Conservation (phyloP, 164 flowering plant species). For the Chimonanthus salicifolius region DNA sequence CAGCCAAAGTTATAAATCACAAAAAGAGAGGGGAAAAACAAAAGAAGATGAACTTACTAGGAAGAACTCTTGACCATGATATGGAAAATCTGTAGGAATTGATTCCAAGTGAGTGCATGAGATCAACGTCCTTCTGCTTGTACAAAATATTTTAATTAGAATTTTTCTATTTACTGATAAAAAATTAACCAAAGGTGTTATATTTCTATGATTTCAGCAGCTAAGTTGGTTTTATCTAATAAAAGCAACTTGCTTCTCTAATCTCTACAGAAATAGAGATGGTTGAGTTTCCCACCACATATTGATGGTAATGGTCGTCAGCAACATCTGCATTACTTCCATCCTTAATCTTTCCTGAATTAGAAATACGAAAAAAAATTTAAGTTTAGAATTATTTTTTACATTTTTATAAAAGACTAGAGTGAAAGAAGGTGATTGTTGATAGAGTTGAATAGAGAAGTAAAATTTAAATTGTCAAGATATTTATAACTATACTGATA, state of each 20-base stretch:
- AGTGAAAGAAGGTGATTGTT: too few species aligned
- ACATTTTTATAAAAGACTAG: too few species aligned
- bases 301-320: slow-evolving; percentile 11
- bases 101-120: slow-evolving; percentile 53
- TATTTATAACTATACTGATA: too few species aligned
- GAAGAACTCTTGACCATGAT: slow-evolving; percentile 66
- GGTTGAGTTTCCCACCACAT: not conserved
- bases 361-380: not conserved
- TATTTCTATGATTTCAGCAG: not conserved
- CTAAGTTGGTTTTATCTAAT: too few species aligned
- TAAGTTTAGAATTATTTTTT: not conserved
- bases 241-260: not conserved
- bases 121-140: slow-evolving; percentile 28
- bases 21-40: not conserved
- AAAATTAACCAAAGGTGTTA: not conserved
- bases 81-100: slow-evolving; percentile 62
- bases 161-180: not conserved
- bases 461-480: too few species aligned
- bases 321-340: slow-evolving; percentile 7
- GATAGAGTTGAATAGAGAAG: too few species aligned
- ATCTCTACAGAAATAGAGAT: not conserved
- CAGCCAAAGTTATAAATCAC: not conserved
- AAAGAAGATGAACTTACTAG: slow-evolving; percentile 28
- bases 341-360: slow-evolving; percentile 5
- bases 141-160: not conserved